Evolutionary conservation across 2,329 filamentous ascomycete species (phyloP).

Genomic region (Dactylellina cionopaga): DNA sequence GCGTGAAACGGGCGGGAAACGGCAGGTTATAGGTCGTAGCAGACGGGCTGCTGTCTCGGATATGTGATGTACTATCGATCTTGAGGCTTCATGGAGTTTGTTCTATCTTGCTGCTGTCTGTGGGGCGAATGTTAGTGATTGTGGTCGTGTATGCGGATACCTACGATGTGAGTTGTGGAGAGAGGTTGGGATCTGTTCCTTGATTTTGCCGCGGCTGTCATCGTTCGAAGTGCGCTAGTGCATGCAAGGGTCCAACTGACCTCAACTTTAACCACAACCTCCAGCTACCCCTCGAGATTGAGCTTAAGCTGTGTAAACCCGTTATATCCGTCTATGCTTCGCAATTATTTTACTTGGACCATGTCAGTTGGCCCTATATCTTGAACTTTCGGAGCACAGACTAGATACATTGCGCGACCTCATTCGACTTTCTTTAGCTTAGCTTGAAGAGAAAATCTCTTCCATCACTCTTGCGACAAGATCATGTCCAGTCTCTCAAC

Average conservation of each 20-base stretch:
- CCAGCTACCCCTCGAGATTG: too few species aligned
- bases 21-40: neutral
- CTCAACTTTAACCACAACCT: slow-evolving; percentile 20
- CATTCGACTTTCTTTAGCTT: too few species aligned
- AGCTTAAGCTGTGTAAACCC: too few species aligned
- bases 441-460: too few species aligned
- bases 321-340: too few species aligned
- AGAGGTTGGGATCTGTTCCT: slow-evolving; percentile 34
- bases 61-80: neutral
- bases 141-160: slow-evolving; percentile 2
- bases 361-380: too few species aligned
- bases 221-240: slow-evolving; percentile 24
- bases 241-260: slow-evolving; percentile 44
- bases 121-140: neutral
- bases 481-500: slow-evolving; percentile 31
- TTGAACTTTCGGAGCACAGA: too few species aligned
- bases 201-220: slow-evolving; percentile 50
- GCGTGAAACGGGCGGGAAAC: neutral
- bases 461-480: neutral
- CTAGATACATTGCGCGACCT: too few species aligned
- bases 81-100: slow-evolving; percentile 10
- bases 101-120: neutral
- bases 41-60: neutral
- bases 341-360: too few species aligned
- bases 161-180: slow-evolving; percentile 26